Base-by-base conservation (phyloP, 805 yeast genomes). In the Priceomyces melissophilus region DNA sequence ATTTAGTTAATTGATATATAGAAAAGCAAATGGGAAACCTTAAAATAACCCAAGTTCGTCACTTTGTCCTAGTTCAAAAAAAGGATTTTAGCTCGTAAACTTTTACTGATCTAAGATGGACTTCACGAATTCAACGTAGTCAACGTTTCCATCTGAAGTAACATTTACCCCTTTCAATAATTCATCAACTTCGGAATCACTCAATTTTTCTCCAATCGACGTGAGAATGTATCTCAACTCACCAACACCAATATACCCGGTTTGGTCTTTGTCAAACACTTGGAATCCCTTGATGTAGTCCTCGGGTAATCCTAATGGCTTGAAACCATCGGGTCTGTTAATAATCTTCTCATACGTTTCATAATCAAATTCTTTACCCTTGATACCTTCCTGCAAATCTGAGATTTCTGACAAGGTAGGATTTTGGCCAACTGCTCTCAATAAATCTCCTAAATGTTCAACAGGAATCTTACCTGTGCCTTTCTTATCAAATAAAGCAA, bases 381-480 rank as follows among this genome's bases (percentile, higher is more conserved):
- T 69, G 43, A 70, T 60, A 2, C 65, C 54, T 37, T 55, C 52
- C 54, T 70, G 74, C 47, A 70, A 67, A 43, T 68, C 73, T n/a
- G 69, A 49, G 47, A 89, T 85, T 67, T 89, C 96, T 15, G 90
- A 85, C 55, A 88, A 77, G 3, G 99, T 90, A 48, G 99, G 99
- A 71, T 93, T 93, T 72, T 91, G 98, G 30, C 99, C 99, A 45
- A 93, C 90, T 2, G 99, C 97, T 61, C 99, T 80, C 45, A 93
- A 77, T 53, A 93, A 77, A 59, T 93, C 99, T 28, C 98, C 99
- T 38, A 93, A 75, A 45, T 86, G 82, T 47, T 84, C 86, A 45
- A 78, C 73, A 11, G 96, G 81, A 41, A 93, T 93, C 62, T 82
- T 78, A 12, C 98, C 99, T 30, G 91, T 87, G 23, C 96, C 98